Base-by-base conservation (phyloP, 2,329 filamentous ascomycete genomes). In the Fusarium decemcellulare region DNA sequence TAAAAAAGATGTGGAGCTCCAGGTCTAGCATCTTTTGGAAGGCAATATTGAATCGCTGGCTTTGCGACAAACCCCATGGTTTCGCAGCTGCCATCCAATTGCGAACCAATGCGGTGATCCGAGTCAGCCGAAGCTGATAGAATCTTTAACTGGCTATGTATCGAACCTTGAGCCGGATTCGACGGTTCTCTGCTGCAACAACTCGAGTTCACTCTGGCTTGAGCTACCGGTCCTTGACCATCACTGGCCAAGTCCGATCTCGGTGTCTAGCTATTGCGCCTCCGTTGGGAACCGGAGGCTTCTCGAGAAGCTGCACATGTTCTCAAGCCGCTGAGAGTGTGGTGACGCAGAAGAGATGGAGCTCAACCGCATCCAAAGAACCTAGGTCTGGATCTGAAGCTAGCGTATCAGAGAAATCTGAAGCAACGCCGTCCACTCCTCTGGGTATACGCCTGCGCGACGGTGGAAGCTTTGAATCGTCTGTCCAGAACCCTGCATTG, bases 91-190 rank as follows among this genome's bases (percentile, higher is more conserved):
- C 23, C 15, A 43, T 5, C 48, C 36, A 32, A 18, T 29, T 16
- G 54, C 40, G 39, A 48, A 51, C 39, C 67, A 52, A 60, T 76
- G 74, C 69, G 70, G 68, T 73, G 67, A 76, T 62, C 60, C 63
- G 32, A 66, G 55, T 50, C 54, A 47, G 59, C 57, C 56, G 56
- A 64, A 59, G 63, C 72, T 64, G 55, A 65, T 62, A 52, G 70
- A 59, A 70, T 56, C 48, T 59, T 65, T 53, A 32, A 59, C 70
- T 59, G 71, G 76, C 72, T 60, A 80, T 80, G 78, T 74, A 73
- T 76, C 73, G 67, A 72, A 67, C 68, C 44, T 59, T 72, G 59
- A 59, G 66, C 60, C 66, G 65, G 30, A 58, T 65, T 51, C 59
- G 63, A 63, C 61, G 64, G 67, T 57, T 61, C 55, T 47, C 63